Evolutionary conservation across 208 protist species (phyloP).

Genomic region (Trypanosoma caninum): DNA sequence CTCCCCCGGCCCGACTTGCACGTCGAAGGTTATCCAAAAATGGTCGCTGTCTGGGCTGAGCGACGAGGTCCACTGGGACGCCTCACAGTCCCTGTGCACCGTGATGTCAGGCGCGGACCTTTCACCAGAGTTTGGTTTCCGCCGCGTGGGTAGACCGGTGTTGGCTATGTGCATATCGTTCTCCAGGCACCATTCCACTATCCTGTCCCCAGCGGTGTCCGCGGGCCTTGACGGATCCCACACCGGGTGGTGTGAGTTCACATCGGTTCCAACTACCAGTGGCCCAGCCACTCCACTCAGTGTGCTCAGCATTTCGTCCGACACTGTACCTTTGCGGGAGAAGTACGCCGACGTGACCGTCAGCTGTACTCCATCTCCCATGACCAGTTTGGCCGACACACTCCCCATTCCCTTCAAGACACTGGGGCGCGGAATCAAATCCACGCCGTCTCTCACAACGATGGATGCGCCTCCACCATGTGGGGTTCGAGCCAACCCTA

Average conservation of each 20-base stretch:
- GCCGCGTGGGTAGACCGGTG: neutral
- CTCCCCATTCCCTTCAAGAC: neutral
- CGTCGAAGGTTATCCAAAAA: conserved; percentile 14
- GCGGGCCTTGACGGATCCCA: neutral
- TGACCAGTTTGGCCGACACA: neutral
- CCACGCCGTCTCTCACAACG: conserved; percentile 10
- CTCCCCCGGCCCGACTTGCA: neutral
- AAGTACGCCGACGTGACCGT: conserved; percentile 7
- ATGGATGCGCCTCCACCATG: conserved; percentile 11
- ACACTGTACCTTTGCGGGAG: neutral
- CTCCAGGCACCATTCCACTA: conserved; percentile 9
- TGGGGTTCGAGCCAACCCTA: conserved; percentile 1
- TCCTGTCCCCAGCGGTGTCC: neutral
- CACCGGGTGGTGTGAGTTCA: conserved; percentile 5
- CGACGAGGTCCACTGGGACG: neutral
- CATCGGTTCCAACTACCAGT: conserved; percentile 4
- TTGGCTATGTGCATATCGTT: conserved; percentile 3
- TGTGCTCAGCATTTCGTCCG: neutral
- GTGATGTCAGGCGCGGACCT: conserved; percentile 11
- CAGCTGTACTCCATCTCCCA: neutral
- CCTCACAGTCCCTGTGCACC: neutral
- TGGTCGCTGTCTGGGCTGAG: conserved; percentile 9
- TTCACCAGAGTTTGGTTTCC: neutral
- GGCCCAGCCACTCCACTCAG: neutral
- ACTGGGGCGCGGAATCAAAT: neutral